phyloP scores from a whole-genome alignment of 2,329 filamentous ascomycete species.

The Phoma herbarum region DNA sequence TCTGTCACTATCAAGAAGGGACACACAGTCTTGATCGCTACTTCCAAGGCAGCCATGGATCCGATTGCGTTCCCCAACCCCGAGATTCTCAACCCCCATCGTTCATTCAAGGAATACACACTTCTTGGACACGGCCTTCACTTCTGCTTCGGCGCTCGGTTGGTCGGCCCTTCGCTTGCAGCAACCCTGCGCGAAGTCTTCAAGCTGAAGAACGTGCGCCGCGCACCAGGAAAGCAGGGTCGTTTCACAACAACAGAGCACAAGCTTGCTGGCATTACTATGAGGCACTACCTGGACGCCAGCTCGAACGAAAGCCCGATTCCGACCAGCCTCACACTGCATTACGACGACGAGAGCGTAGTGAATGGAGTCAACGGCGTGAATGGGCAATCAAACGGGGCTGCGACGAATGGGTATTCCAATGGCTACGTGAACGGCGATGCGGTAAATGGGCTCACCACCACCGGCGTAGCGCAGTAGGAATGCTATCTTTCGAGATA shows the following conservation, averaged over 20 bases:
- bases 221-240: conserved; percentile 44
- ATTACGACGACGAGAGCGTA: conserved; percentile 36
- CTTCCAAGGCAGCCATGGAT: conserved; percentile 52
- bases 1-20: conserved; percentile 56
- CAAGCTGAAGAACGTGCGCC: conserved; percentile 45
- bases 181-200: conserved; percentile 47
- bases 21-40: conserved; percentile 50
- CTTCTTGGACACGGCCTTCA: conserved; percentile 46
- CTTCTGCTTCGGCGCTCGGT: conserved; percentile 45
- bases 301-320: conserved; percentile 58
- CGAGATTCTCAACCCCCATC: conserved; percentile 50
- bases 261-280: conserved; percentile 58
- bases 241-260: conserved; percentile 56
- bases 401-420: conserved; percentile 11
- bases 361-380: conserved; percentile 24
- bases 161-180: conserved; percentile 41
- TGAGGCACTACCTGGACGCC: conserved; percentile 60
- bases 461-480: conserved; percentile 10
- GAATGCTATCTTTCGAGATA: not conserved
- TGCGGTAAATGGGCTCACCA: conserved; percentile 20
- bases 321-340: conserved; percentile 37
- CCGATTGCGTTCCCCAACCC: conserved; percentile 45
- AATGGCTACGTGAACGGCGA: conserved; percentile 20
- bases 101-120: conserved; percentile 44
- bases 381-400: conserved; percentile 22